Percentiles rank a stretch among this genome's conserved stretches.
Conservation (phyloP, 208 protist species). For the Angomonas deanei region DNA sequence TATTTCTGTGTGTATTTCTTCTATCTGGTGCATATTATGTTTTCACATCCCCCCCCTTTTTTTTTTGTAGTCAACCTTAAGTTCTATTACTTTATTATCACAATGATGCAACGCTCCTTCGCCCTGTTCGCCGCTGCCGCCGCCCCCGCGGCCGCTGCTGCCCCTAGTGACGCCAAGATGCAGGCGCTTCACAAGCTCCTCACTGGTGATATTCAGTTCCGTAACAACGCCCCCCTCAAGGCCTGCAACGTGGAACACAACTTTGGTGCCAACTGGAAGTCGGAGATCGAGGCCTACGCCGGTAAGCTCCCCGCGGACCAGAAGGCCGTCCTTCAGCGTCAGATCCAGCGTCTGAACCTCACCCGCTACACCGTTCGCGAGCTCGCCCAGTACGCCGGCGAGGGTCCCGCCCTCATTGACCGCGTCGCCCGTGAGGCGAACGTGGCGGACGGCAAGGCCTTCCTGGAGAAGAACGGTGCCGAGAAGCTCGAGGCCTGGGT, state of each 20-base stretch:
- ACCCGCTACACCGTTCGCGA: slow-evolving; percentile 88
- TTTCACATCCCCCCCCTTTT: neutral
- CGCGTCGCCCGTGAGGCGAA: slow-evolving; percentile 66
- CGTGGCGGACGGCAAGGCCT: slow-evolving; percentile 65
- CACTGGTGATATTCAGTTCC: slow-evolving; percentile 77
- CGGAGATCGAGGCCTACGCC: slow-evolving; percentile 68
- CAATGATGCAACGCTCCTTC: slow-evolving; percentile 60
- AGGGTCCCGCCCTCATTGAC: slow-evolving; percentile 68
- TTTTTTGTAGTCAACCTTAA: neutral
- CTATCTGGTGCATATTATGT: slow-evolving; percentile 9
- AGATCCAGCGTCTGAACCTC: slow-evolving; percentile 69
- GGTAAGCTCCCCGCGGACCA: slow-evolving; percentile 62
- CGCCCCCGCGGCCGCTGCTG: slow-evolving; percentile 23
- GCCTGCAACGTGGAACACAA: slow-evolving; percentile 83
- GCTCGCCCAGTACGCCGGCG: slow-evolving; percentile 70
- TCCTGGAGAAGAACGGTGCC: slow-evolving; percentile 51
- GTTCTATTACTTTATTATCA: neutral
- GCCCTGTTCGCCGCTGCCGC: slow-evolving; percentile 29
- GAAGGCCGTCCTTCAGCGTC: slow-evolving; percentile 64
- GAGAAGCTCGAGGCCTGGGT: slow-evolving; percentile 77
- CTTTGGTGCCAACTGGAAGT: slow-evolving; percentile 78
- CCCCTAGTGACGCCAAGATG: slow-evolving; percentile 61
- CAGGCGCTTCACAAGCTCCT: slow-evolving; percentile 80
- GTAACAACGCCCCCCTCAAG: slow-evolving; percentile 83
- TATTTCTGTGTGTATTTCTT: neutral